Conservation (phyloP, 306 rosid genomes). For the Cucumis hystrix region DNA sequence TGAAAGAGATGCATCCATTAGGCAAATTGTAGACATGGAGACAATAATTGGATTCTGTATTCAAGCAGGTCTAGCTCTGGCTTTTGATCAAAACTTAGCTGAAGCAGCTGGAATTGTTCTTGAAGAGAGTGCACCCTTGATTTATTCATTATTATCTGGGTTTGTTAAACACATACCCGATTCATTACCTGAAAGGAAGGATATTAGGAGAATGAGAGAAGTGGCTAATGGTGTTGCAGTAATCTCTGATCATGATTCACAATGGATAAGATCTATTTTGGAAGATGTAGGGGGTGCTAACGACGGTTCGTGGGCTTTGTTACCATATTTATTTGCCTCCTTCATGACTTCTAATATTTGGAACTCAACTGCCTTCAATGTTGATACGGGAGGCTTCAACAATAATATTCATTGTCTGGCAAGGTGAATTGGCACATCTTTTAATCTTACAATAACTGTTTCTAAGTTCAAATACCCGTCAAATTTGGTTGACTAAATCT, state of each 20-base stretch:
- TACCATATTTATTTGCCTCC: conserved; percentile 86
- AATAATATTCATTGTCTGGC: conserved; percentile 92
- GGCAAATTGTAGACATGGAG: conserved; percentile 82
- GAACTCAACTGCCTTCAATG: conserved; percentile 86
- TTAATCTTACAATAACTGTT: not conserved
- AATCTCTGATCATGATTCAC: conserved; percentile 64
- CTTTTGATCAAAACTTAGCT: conserved; percentile 67
- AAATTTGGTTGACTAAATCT: not conserved
- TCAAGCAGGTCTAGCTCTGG: conserved; percentile 86
- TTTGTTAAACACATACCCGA: conserved; percentile 75
- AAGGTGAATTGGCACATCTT: conserved; percentile 39
- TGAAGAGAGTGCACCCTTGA: conserved; percentile 76
- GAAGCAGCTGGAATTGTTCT: conserved; percentile 91
- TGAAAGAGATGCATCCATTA: conserved; percentile 77
- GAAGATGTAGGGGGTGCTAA: conserved; percentile 92
- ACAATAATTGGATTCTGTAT: conserved; percentile 79
- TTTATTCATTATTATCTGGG: conserved; percentile 67
- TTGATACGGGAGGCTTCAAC: conserved; percentile 88
- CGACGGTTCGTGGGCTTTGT: conserved; percentile 93
- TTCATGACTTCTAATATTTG: conserved; percentile 91
- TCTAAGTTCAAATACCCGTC: not conserved
- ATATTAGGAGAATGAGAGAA: conserved; percentile 58
- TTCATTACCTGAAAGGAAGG: conserved; percentile 71
- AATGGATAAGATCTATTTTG: conserved; percentile 85
- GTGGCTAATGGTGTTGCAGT: conserved; percentile 77